phyloP scores from a whole-genome alignment of 257 asterid species.

The Hygrophila difformis region DNA sequence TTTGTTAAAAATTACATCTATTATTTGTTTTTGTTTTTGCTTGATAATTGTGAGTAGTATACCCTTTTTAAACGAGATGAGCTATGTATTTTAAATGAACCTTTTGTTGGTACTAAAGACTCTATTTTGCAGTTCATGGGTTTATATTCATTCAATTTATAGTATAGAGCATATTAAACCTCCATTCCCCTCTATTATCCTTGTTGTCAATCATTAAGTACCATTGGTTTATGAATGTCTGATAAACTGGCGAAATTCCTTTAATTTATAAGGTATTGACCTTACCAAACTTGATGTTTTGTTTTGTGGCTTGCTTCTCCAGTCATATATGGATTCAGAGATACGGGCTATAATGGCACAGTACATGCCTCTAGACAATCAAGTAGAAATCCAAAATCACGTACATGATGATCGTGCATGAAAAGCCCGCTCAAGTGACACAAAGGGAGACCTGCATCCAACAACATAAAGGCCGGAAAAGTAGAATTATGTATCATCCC shows the following conservation, averaged over 20 bases:
- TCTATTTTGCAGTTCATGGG: too few relatives aligned
- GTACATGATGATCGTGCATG: conserved; percentile 31
- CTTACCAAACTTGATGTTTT: too few relatives aligned
- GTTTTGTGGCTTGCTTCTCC: conserved; percentile 14
- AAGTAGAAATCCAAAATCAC: conserved; percentile 46
- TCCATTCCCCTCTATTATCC: too few relatives aligned
- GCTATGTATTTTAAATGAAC: too few relatives aligned
- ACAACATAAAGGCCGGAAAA: conserved; percentile 1
- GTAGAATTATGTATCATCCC: background rate
- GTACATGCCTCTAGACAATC: conserved; percentile 74
- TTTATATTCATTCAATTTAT: too few relatives aligned
- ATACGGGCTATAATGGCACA: conserved; percentile 79
- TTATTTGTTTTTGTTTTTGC: background rate
- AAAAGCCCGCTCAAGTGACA: conserved; percentile 9
- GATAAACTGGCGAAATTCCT: too few relatives aligned
- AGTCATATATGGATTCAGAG: conserved; percentile 80
- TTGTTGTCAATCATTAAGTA: too few relatives aligned
- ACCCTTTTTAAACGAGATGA: background rate
- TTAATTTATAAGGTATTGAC: too few relatives aligned
- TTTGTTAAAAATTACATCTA: too few relatives aligned
- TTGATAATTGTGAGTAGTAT: background rate
- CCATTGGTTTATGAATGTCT: too few relatives aligned
- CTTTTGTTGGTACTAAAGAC: too few relatives aligned
- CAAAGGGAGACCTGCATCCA: background rate
- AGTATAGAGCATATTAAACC: too few relatives aligned